Evolutionary conservation across 2,329 filamentous ascomycete species (phyloP).

Genomic region (Alternaria sp.): DNA sequence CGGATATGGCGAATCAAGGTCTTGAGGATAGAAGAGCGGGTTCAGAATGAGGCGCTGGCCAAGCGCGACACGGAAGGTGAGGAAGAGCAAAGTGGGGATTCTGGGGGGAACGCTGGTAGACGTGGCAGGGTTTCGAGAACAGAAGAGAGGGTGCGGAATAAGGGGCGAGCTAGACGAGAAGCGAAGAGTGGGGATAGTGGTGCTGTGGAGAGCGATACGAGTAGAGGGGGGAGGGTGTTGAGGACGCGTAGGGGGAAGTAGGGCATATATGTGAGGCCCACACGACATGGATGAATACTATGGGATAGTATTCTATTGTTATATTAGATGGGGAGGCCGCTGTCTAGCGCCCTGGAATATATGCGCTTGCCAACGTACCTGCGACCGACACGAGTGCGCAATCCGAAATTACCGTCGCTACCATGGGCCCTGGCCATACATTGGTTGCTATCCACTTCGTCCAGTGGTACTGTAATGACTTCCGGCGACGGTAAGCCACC

Average conservation of each 20-base stretch:
- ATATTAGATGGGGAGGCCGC: neutral
- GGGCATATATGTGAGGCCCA: neutral
- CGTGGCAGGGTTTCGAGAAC: neutral
- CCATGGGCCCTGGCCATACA: too few species aligned
- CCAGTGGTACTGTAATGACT: neutral
- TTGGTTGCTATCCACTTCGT: neutral
- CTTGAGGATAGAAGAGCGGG: conserved; percentile 1
- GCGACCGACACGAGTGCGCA: too few species aligned
- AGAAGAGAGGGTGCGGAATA: neutral
- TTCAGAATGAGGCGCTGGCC: neutral
- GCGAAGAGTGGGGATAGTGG: neutral
- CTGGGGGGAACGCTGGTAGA: neutral
- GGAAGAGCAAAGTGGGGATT: neutral
- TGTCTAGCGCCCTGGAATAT: neutral
- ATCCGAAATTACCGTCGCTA: too few species aligned
- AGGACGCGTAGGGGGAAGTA: neutral
- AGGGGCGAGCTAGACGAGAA: neutral
- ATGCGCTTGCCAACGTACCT: too few species aligned
- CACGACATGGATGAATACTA: neutral
- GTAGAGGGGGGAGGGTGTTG: neutral
- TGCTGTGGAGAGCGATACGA: neutral
- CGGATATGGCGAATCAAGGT: conserved; percentile 10
- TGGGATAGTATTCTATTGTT: neutral
- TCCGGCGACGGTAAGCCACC: neutral
- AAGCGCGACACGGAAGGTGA: neutral